A percentile compares a stretch with the other conserved stretches of the same genome.
Conservation (phyloP, 805 yeast species). For the Schwanniomyces vanrijiae region DNA sequence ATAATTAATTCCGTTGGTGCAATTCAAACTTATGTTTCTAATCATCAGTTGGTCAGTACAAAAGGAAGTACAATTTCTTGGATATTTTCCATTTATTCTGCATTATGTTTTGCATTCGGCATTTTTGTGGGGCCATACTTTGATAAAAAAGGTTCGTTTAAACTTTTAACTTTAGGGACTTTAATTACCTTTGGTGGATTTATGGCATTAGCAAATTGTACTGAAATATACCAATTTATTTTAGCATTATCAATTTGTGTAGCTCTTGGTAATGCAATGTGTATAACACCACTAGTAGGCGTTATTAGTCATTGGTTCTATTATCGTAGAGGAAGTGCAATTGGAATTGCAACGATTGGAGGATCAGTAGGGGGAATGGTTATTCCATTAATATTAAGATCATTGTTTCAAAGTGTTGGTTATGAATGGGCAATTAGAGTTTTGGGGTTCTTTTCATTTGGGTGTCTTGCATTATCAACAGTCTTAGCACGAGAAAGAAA, state of each 20-base stretch:
- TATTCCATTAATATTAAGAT: constrained; percentile 26
- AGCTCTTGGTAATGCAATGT: constrained; percentile 60
- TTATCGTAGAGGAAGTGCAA: constrained; percentile 51
- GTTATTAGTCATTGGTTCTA: constrained; percentile 68
- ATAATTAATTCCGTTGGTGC: constrained; percentile 38
- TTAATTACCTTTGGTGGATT: constrained; percentile 46
- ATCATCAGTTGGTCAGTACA: constrained; percentile 31
- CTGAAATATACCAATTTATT: constrained; percentile 57
- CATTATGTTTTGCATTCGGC: constrained; percentile 27
- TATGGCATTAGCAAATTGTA: constrained; percentile 55
- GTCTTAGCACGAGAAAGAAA: constrained; percentile 27
- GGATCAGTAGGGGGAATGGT: constrained; percentile 33
- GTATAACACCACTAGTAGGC: constrained; percentile 60
- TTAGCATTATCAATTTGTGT: constrained; percentile 44
- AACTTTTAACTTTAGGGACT: constrained; percentile 47
- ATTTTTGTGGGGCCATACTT: constrained; percentile 57
- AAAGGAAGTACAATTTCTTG: constrained; percentile 35
- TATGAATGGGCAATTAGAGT: constrained; percentile 31
- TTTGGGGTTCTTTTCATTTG: constrained; percentile 21
- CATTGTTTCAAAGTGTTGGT: constrained; percentile 26
- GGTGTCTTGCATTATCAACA: constrained; percentile 21
- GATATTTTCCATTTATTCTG: constrained; percentile 39
- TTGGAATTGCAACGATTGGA: constrained; percentile 28
- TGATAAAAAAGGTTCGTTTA: constrained; percentile 57
- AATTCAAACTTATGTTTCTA: constrained; percentile 36